phyloP scores from a whole-genome alignment of 2,329 filamentous ascomycete genomes.

The Calonectria pseudoturangicola region DNA sequence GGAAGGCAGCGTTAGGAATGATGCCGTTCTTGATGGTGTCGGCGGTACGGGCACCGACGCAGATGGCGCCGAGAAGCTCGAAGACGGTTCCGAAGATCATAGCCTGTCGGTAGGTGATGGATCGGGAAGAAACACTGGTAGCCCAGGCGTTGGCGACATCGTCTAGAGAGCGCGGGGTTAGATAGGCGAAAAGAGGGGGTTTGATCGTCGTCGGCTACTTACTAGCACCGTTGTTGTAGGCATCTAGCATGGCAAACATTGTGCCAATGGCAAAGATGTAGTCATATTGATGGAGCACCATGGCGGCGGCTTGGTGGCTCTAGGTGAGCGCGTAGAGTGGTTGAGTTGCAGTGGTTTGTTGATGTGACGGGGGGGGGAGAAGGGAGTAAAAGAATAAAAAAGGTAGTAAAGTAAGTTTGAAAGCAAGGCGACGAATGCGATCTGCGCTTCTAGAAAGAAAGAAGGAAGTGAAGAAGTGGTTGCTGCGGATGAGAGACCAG shows the following conservation, averaged over 20 bases:
- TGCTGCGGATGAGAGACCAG: conserved; percentile 20
- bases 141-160: conserved; percentile 92
- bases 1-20: conserved; percentile 76
- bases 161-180: conserved; percentile 66
- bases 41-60: conserved; percentile 81
- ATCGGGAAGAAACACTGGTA: conserved; percentile 87
- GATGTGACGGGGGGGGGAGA: not conserved
- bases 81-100: conserved; percentile 81
- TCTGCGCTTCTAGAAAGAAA: conserved; percentile 17
- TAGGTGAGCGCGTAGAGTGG: conserved; percentile 1
- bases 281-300: conserved; percentile 43
- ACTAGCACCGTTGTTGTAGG: conserved; percentile 88
- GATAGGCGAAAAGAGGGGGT: not conserved
- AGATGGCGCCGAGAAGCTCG: conserved; percentile 80
- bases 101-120: conserved; percentile 81
- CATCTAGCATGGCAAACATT: conserved; percentile 84
- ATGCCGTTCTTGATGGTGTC: conserved; percentile 89
- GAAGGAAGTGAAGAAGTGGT: not conserved
- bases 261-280: conserved; percentile 87
- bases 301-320: conserved; percentile 22
- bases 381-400: conserved; percentile 1
- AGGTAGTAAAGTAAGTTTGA: conserved; percentile 3
- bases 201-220: conserved; percentile 60
- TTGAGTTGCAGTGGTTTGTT: conserved; percentile 16
- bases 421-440: not conserved